These are phyloP conservation scores for Collybia sp. DNA, from an alignment of 768 basidiomycete genomes.

Conservation along the genomic window DNA sequence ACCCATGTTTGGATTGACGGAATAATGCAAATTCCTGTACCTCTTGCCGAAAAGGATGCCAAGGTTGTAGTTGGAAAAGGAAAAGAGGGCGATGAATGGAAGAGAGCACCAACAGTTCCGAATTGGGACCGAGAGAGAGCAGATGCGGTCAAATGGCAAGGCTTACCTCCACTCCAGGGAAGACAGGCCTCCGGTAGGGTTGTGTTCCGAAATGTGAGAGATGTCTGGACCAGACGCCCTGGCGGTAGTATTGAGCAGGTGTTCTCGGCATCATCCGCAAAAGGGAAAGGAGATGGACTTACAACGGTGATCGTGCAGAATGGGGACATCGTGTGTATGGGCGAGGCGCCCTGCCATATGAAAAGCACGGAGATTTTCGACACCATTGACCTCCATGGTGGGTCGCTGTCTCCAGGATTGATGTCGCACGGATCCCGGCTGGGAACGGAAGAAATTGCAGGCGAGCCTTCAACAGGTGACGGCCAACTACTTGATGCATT, in stretches of 20 bases:
- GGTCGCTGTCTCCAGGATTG: constrained; percentile 62
- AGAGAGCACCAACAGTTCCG: constrained; percentile 47
- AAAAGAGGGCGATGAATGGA: constrained; percentile 38
- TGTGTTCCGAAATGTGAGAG: constrained; percentile 65
- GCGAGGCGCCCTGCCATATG: constrained; percentile 26
- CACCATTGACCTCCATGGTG: constrained; percentile 63
- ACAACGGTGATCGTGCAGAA: constrained; percentile 37
- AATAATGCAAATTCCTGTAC: constrained; percentile 60
- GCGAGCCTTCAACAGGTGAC: constrained; percentile 66
- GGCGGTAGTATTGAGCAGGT: constrained; percentile 26
- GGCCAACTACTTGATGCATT: constrained; percentile 59
- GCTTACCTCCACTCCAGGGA: constrained; percentile 60
- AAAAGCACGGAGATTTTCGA: constrained; percentile 13
- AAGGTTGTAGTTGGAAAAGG: constrained; percentile 41
- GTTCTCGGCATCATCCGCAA: constrained; percentile 17
- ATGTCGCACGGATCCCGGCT: constrained; percentile 64
- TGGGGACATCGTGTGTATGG: constrained; percentile 49
- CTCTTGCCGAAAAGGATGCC: constrained; percentile 25
- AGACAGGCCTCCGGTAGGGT: constrained; percentile 27
- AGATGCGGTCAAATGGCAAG: constrained; percentile 58
- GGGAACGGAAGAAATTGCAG: constrained; percentile 71
- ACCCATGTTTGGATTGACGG: constrained; percentile 83
- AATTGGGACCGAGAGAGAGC: constrained; percentile 62
- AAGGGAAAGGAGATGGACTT: constrained; percentile 11
- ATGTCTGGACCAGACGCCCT: constrained; percentile 33